A percentile compares a stretch with the other conserved stretches of the same genome.
Evolutionary conservation across 768 basidiomycete species (phyloP).

Genomic region (Auriscalpium orientale): DNA sequence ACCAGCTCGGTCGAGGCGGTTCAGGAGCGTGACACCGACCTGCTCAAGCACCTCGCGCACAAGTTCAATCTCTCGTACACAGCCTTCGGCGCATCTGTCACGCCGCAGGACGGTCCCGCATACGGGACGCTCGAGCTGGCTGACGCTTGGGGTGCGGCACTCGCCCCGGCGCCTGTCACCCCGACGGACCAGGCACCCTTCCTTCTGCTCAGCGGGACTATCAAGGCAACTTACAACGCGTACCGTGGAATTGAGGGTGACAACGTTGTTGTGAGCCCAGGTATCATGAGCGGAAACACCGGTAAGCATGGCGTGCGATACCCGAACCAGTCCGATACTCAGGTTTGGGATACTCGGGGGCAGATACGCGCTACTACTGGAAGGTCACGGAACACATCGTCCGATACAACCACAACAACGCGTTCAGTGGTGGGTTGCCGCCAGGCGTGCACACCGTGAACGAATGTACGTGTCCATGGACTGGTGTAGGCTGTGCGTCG

Average conservation of each 20-base stretch:
- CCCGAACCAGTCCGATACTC: neutral
- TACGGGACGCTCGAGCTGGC: slow-evolving; percentile 30
- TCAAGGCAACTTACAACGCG: slow-evolving; percentile 30
- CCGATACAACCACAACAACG: slow-evolving; percentile 16
- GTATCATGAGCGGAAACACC: slow-evolving; percentile 29
- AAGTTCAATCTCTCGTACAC: slow-evolving; percentile 34
- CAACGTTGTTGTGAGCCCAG: slow-evolving; percentile 31
- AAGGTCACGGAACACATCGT: slow-evolving; percentile 11
- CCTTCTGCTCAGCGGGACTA: slow-evolving; percentile 34
- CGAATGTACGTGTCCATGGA: slow-evolving; percentile 41
- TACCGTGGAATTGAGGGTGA: slow-evolving; percentile 20
- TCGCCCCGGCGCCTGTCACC: slow-evolving; percentile 37
- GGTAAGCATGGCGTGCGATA: slow-evolving; percentile 20
- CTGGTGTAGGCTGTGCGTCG: neutral
- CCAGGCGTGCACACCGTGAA: slow-evolving; percentile 62
- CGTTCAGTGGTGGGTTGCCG: slow-evolving; percentile 17
- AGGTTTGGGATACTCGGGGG: neutral
- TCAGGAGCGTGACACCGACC: slow-evolving; percentile 22
- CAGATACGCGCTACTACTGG: slow-evolving; percentile 14
- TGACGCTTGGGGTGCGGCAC: slow-evolving; percentile 27
- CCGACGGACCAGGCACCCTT: slow-evolving; percentile 32
- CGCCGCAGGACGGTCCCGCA: slow-evolving; percentile 16
- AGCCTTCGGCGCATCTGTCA: slow-evolving; percentile 32
- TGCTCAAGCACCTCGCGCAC: slow-evolving; percentile 23
- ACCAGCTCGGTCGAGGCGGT: slow-evolving; percentile 24